These are phyloP conservation scores for Ascomycota sp. DNA, from an alignment of 2,329 filamentous ascomycete species.

Conservation along the genomic window DNA sequence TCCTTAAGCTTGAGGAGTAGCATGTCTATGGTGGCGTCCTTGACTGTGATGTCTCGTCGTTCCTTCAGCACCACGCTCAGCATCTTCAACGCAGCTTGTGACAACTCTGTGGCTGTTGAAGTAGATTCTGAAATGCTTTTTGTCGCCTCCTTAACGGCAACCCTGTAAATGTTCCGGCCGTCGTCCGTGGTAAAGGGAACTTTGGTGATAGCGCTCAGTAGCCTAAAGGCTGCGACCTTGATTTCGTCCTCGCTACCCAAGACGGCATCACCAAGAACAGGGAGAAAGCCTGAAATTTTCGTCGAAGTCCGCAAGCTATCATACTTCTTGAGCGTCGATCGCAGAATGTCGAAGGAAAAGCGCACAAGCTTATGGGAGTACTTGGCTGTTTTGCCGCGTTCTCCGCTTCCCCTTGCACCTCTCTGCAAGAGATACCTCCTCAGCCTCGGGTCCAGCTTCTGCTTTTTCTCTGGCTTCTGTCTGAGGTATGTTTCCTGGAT, in stretches of 20 bases:
- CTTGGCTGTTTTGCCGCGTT: constrained; percentile 51
- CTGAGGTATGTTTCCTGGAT: constrained; percentile 69
- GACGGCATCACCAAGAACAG: constrained; percentile 72
- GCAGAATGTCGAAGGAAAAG: constrained; percentile 73
- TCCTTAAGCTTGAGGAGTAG: constrained; percentile 65
- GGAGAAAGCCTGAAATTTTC: constrained; percentile 72
- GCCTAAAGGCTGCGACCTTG: constrained; percentile 66
- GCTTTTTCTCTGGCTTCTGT: constrained; percentile 26
- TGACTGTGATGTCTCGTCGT: constrained; percentile 52
- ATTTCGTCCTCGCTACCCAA: constrained; percentile 79
- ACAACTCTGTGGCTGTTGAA: constrained; percentile 62
- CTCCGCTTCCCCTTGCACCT: constrained; percentile 52
- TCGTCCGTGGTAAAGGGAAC: constrained; percentile 60
- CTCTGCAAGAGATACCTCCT: constrained; percentile 66
- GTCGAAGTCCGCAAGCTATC: constrained; percentile 57
- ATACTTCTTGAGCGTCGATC: constrained; percentile 71
- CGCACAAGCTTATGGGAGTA: constrained; percentile 73
- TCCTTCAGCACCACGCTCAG: constrained; percentile 72
- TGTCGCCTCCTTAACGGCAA: constrained; percentile 71
- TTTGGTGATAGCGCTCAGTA: constrained; percentile 71
- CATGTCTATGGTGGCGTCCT: constrained; percentile 64
- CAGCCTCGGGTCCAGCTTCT: constrained; percentile 39
- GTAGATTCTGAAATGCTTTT: constrained; percentile 59
- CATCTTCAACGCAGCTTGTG: constrained; percentile 77
- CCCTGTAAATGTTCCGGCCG: constrained; percentile 41